These are phyloP conservation scores for Abeoforma whisleri DNA, from an alignment of 78 protist genomes.

Conservation along the genomic window DNA sequence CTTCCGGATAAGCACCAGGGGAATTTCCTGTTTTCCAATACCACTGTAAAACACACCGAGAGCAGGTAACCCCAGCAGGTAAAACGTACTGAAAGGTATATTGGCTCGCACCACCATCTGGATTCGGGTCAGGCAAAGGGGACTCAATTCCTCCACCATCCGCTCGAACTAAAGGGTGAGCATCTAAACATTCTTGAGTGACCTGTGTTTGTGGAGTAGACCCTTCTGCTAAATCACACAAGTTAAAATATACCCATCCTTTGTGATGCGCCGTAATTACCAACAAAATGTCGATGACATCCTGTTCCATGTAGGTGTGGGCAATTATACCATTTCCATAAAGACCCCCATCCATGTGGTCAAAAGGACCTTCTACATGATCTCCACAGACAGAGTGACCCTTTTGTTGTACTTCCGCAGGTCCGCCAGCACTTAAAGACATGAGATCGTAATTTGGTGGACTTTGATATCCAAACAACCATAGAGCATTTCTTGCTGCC, in stretches of 20 bases:
- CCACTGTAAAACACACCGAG: neutral
- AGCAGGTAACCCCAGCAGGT: slow-evolving; percentile 3
- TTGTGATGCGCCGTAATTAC: too few relatives aligned
- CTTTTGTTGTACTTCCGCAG: neutral
- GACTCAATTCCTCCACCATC: slow-evolving; percentile 1
- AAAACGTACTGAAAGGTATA: neutral
- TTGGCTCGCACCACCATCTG: neutral
- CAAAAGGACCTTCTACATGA: too few relatives aligned
- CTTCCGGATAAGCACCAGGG: neutral
- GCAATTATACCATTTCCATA: too few relatives aligned
- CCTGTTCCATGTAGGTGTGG: too few relatives aligned
- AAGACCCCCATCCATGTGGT: too few relatives aligned
- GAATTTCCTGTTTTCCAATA: neutral
- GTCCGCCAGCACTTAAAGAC: neutral
- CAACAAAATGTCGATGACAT: too few relatives aligned
- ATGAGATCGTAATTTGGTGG: neutral
- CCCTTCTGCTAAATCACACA: too few relatives aligned
- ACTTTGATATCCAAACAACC: neutral
- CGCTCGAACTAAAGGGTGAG: neutral
- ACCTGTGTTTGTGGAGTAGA: neutral
- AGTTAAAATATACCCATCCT: too few relatives aligned
- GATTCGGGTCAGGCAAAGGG: neutral
- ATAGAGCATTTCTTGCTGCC: neutral
- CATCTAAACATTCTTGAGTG: neutral
- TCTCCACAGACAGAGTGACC: slow-evolving; percentile 5